A percentile compares a stretch with the other conserved stretches of the same genome.
These are phyloP conservation scores for Sporothrix luriei DNA, from an alignment of 2,329 filamentous ascomycete genomes.

Conservation along the genomic window DNA sequence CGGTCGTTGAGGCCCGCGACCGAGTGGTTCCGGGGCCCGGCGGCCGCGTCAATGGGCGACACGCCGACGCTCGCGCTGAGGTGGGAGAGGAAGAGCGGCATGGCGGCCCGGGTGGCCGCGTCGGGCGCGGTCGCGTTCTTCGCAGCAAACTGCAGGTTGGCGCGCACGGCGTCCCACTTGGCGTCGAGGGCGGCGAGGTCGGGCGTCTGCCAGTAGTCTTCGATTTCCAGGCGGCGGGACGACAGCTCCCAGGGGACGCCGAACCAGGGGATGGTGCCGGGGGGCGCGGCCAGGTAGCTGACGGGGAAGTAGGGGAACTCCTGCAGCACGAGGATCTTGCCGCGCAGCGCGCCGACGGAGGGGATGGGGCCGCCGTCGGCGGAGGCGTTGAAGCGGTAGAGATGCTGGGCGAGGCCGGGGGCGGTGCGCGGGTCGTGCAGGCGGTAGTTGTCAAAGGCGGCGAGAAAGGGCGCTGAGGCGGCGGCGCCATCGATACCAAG, in stretches of 20 bases:
- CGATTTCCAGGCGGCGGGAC: slow-evolving; percentile 49
- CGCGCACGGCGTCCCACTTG: slow-evolving; percentile 52
- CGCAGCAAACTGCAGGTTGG: slow-evolving; percentile 47
- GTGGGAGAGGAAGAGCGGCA: slow-evolving; percentile 50
- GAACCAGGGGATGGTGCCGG: slow-evolving; percentile 40
- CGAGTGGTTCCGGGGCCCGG: slow-evolving; percentile 48
- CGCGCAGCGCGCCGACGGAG: slow-evolving; percentile 50
- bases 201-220: slow-evolving; percentile 53
- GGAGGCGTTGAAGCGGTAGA: slow-evolving; percentile 39
- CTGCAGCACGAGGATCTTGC: slow-evolving; percentile 53
- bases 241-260: slow-evolving; percentile 50
- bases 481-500: background rate
- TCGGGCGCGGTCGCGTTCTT: slow-evolving; percentile 20
- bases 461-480: slow-evolving; percentile 41
- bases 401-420: slow-evolving; percentile 44
- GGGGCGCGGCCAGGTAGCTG: slow-evolving; percentile 18
- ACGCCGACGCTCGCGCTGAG: slow-evolving; percentile 54
- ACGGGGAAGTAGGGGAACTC: slow-evolving; percentile 46
- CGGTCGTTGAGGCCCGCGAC: slow-evolving; percentile 55
- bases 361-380: slow-evolving; percentile 43
- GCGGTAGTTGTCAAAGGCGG: slow-evolving; percentile 50
- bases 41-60: slow-evolving; percentile 54
- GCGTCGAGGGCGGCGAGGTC: slow-evolving; percentile 49
- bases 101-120: background rate
- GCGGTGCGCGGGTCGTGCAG: slow-evolving; percentile 44